Base-by-base conservation (phyloP, 257 asterid genomes). In the Scutellaria minor region DNA sequence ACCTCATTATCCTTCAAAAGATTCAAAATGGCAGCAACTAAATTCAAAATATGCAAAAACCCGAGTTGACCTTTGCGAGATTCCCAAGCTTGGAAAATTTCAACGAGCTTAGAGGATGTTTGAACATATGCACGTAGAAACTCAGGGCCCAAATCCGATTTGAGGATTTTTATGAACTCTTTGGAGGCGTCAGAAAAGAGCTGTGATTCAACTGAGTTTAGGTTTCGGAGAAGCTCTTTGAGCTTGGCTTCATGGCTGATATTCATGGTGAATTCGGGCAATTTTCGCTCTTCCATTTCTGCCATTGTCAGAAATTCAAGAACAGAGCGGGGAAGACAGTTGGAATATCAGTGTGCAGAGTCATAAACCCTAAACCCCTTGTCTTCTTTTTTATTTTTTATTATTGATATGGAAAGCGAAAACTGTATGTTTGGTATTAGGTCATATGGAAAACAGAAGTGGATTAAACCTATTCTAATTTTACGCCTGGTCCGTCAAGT, bases 31-130 rank as follows among this genome's bases (percentile, higher is more conserved):
- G 77, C 85, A n/a, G 96, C 70, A 79, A 86, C 77, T 63, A 91
- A 79, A 14, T 87, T 87, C 76, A 89, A 22, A 52, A 89, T 53
- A 44, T 73, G 77, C 37, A 72, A 55, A 70, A 89, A 89, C 1
- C 87, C 93, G 8, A 87, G 82, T 64, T 86, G 89, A 55, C 82
- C 88, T 72, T 84, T 81, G n/a, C 84, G 87, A 65, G 72, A 60
- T 31, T 91, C 94, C 97, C 96, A 94, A 56, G 90, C 96, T 79
- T 88, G 91, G 60, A 82, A 79, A 39, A 94, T 73, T 64, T 94
- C 98, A 22, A 86, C 68, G 59, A 86, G 86, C 45, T 86, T 82
- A 2, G 86, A 74, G 2, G 97, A 91, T 3, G 86, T 73, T 6
- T 73, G 77, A 9, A 84, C 62, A 52, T 89, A 89, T 4, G 62